Evolutionary conservation across 768 basidiomycete species (phyloP).

Genomic region (Tephrocybe sp.): DNA sequence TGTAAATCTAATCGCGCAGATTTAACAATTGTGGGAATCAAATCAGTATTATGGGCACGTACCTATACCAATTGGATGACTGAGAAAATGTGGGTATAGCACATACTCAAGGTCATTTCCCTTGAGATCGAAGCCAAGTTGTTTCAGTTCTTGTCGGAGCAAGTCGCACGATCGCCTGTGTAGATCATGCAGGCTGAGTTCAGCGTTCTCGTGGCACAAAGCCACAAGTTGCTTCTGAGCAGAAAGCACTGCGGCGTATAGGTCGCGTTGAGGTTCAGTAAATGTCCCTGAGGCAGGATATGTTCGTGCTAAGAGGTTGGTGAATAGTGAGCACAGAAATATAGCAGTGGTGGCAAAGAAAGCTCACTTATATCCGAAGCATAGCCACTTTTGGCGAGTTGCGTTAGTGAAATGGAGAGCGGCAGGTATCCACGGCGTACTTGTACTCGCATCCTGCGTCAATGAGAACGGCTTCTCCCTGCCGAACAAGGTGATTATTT

Average conservation of each 20-base stretch:
- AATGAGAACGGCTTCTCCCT: conserved; percentile 77
- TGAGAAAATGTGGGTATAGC: conserved; percentile 90
- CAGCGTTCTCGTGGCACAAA: conserved; percentile 55
- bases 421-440: conserved; percentile 37
- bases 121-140: conserved; percentile 68
- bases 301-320: conserved; percentile 60
- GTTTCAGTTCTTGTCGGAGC: conserved; percentile 68
- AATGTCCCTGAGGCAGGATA: conserved; percentile 86
- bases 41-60: no score
- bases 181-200: conserved; percentile 67
- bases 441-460: conserved; percentile 94
- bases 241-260: conserved; percentile 77
- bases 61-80: conserved; percentile 92
- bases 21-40: no score
- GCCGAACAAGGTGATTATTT: conserved; percentile 74
- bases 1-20: conserved; percentile 66
- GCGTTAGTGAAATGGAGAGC: conserved; percentile 2
- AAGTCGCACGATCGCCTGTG: conserved; percentile 71
- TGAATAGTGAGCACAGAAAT: background rate
- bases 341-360: background rate
- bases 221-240: conserved; percentile 67
- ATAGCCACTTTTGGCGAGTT: conserved; percentile 63
- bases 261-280: conserved; percentile 72
- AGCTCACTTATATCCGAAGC: conserved; percentile 88
- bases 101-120: conserved; percentile 63